Percentiles rank a stretch among this genome's conserved stretches.
These are phyloP conservation scores for Yamadazyma sp. DNA, from an alignment of 805 yeast species.

Conservation along the genomic window DNA sequence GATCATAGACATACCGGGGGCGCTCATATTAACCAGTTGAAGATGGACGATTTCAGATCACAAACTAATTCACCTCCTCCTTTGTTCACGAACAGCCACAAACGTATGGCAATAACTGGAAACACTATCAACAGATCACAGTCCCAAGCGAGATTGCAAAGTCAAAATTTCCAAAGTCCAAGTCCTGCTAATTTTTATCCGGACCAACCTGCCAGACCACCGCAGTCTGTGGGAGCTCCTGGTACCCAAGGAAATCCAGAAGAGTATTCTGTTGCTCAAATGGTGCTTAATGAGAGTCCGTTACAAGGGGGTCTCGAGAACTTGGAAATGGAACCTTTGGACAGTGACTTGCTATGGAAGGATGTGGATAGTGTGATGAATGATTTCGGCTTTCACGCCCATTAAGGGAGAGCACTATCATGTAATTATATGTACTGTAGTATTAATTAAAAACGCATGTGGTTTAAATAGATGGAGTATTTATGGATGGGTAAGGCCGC, in stretches of 20 bases:
- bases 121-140: conserved; percentile 17
- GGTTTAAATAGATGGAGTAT: too few relatives aligned
- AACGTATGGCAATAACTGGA: conserved; percentile 19
- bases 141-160: neutral
- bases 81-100: conserved; percentile 8
- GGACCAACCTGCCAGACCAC: neutral
- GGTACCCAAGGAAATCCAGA: conserved; percentile 3
- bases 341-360: conserved; percentile 63
- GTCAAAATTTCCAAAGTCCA: neutral
- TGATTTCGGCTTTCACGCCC: conserved; percentile 84
- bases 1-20: neutral
- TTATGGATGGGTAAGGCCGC: too few relatives aligned
- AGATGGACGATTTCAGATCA: conserved; percentile 6
- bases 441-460: too few relatives aligned
- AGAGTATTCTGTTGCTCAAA: conserved; percentile 7
- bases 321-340: conserved; percentile 43
- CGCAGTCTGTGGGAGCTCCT: conserved; percentile 1
- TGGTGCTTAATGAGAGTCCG: conserved; percentile 21
- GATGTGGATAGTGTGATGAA: conserved; percentile 89
- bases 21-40: conserved; percentile 1
- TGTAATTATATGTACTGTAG: conserved; percentile 4
- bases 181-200: neutral
- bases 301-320: conserved; percentile 29
- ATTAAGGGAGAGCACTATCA: too few relatives aligned
- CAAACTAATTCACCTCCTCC: conserved; percentile 13